These are phyloP conservation scores for Pythium apleroticum DNA, from an alignment of 352 stramenopile genomes.

Conservation along the genomic window DNA sequence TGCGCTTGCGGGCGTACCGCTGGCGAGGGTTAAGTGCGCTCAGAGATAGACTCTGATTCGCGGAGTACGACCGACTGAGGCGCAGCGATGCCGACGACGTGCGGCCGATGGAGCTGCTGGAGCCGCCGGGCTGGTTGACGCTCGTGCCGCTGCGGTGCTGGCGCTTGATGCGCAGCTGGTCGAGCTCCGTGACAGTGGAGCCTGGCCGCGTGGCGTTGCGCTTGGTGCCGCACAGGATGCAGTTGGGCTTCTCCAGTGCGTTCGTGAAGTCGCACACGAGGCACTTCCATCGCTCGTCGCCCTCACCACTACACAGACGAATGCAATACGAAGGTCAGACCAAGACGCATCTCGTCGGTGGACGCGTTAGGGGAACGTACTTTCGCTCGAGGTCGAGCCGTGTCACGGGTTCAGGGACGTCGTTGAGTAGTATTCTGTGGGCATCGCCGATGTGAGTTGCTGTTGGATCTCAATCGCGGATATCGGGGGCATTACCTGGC, in stretches of 20 bases:
- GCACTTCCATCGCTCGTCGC: slow-evolving; percentile 76
- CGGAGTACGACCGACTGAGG: slow-evolving; percentile 29
- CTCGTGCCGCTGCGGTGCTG: slow-evolving; percentile 19
- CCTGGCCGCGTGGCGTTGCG: slow-evolving; percentile 36
- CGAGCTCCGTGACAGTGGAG: slow-evolving; percentile 24
- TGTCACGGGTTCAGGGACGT: slow-evolving; percentile 53
- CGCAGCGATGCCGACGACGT: slow-evolving; percentile 13
- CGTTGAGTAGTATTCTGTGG: slow-evolving; percentile 32
- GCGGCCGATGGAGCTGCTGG: slow-evolving; percentile 7
- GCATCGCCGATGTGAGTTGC: neutral
- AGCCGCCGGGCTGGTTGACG: neutral
- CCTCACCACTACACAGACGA: slow-evolving; percentile 34
- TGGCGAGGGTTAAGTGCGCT: slow-evolving; percentile 73
- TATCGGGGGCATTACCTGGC: slow-evolving; percentile 16
- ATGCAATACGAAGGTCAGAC: neutral
- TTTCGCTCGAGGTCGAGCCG: slow-evolving; percentile 74
- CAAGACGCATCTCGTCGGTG: no score
- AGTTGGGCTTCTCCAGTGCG: slow-evolving; percentile 53
- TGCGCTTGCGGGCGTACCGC: slow-evolving; percentile 72
- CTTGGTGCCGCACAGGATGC: slow-evolving; percentile 74
- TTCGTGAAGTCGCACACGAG: slow-evolving; percentile 82
- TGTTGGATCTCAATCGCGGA: neutral
- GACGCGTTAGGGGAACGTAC: slow-evolving; percentile 37
- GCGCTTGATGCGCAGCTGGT: slow-evolving; percentile 29
- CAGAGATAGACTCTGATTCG: slow-evolving; percentile 40